These are phyloP conservation scores for Botrytis byssoidea DNA, from an alignment of 2,329 filamentous ascomycete genomes.

Conservation along the genomic window DNA sequence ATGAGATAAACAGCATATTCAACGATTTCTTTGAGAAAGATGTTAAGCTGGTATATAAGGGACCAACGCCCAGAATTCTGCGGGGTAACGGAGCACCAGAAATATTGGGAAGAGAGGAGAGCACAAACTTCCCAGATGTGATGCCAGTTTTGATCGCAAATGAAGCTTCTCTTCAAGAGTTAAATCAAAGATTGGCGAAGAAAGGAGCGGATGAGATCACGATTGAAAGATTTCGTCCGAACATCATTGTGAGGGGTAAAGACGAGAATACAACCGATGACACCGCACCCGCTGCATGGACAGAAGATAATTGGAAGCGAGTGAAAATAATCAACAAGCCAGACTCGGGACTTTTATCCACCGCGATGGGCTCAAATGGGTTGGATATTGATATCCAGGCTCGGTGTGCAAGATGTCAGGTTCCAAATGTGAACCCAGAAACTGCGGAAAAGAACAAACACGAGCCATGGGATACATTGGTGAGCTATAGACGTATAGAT, in stretches of 20 bases:
- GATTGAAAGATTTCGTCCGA: slow-evolving; percentile 63
- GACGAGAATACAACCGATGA: slow-evolving; percentile 39
- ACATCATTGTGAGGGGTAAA: slow-evolving; percentile 57
- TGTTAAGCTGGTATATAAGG: slow-evolving; percentile 61
- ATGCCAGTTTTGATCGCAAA: slow-evolving; percentile 56
- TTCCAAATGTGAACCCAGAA: slow-evolving; percentile 66
- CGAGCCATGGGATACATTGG: slow-evolving; percentile 57
- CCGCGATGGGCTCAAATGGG: slow-evolving; percentile 16
- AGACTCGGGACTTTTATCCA: slow-evolving; percentile 5
- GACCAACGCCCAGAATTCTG: slow-evolving; percentile 54
- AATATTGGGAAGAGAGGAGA: slow-evolving; percentile 52
- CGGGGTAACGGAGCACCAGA: slow-evolving; percentile 54
- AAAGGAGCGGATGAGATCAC: slow-evolving; percentile 49
- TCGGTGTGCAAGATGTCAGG: slow-evolving; percentile 65
- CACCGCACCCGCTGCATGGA: slow-evolving; percentile 44
- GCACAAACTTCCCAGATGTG: slow-evolving; percentile 59
- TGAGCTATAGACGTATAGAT: slow-evolving; percentile 59
- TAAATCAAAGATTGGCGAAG: slow-evolving; percentile 52
- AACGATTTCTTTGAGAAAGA: slow-evolving; percentile 54
- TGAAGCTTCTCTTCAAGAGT: slow-evolving; percentile 55
- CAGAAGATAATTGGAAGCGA: slow-evolving; percentile 63
- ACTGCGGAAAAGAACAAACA: slow-evolving; percentile 39
- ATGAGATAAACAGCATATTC: slow-evolving; percentile 52
- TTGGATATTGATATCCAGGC: slow-evolving; percentile 58
- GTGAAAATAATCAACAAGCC: slow-evolving; percentile 44